Base-by-base conservation (phyloP, 2,329 filamentous ascomycete species). In the Microthyrium microscopicum region DNA sequence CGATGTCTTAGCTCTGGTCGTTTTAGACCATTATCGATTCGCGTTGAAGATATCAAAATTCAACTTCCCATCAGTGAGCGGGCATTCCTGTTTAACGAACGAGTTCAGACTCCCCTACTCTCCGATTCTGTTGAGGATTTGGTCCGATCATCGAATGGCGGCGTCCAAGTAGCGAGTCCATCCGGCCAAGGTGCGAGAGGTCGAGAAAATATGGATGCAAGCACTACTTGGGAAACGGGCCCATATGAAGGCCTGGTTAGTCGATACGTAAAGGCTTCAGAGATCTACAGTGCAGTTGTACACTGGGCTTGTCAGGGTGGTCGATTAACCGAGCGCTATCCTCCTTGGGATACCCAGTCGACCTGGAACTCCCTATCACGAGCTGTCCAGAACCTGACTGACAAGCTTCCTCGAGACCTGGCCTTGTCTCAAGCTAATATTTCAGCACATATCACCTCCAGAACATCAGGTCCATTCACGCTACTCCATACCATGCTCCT, bases 41-140 rank as follows among this genome's bases (percentile, higher is more conserved):
- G 63, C 24, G 55, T 68, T 1, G 60, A 70, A 3, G 69, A 76
- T 36, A 51, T 80, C 5, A 60, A 64, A 21, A 71, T 79, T 15
- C 74, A 77, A 46, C 57, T 82, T 4, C 76, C 76, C 2, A 77
- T 73, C 41, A 72, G 72, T 22, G 73, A 80, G 33, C 57, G 68
- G 32, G 66, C 68, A 1, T 81, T 80, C 42, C 60, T 72, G 29
- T 65, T 75, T 34, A 70, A 67, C 1, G 60, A 68, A 37, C 66
- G 71, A 26, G 68, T 71, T 1, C 60, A 59, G 9, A 70, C 64
- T 3, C 49, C 61, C 6, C 57, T 62, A 37, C 46, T 68, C 4
- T 54, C 52, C 12, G 62, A 67, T 32, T 54, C 58, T 12, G 46
- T 51, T 16, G 48, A 46, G n/a, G 44, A 44, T 44, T 52, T 39